Base-by-base conservation (phyloP, 768 basidiomycete species). In the Filobasidium wieringae region DNA sequence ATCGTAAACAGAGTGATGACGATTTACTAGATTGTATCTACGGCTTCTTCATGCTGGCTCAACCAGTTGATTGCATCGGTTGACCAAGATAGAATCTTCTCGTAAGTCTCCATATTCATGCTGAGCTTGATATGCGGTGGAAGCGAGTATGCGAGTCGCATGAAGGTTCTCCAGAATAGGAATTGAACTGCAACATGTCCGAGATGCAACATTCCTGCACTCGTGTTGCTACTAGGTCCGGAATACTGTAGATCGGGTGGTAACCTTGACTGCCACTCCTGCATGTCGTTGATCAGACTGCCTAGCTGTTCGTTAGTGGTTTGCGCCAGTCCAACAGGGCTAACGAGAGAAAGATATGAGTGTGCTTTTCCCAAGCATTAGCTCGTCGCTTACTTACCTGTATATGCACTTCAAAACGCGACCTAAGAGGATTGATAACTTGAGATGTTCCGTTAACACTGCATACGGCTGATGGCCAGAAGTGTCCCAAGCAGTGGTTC, bases 111-210 rank as follows among this genome's bases (percentile, higher is more conserved):
- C 27, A 90, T 79, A 1, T 84, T 86, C 63, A 92, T 75, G 36
- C 81, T 80, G 66, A 93, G 90, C 69, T 87, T 91, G 68, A 93
- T 80, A 68, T 95, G 90, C 11, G 81, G 81, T 8, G 93, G 91
- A 68, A 88, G 87, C 19, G 83, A 80, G 76, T 95, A 97, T 58
- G 88, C 90, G 74, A 96, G 89, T 52, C 93, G 82, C 88, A 96
- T 92, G 77, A 96, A 97, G 31, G 95, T 90, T 51, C 93, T 85
- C 84, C 89, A 95, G 76, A 95, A 92, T 73, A 97, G 87, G 83
- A 97, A 95, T 64, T 84, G 85, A 41, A 96, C 84, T 68, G 87
- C 89, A 30, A 86, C 81, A 71, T 88, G 91, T 37, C 89, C 78
- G 53, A 96, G 74, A 73, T 95, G 91, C 24, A 99, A 78, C 55